Evolutionary conservation across 2,329 filamentous ascomycete genomes (phyloP), one percentile per base, ranked within the genome.

Genomic region (Phyllosticta citriasiana): DNA sequence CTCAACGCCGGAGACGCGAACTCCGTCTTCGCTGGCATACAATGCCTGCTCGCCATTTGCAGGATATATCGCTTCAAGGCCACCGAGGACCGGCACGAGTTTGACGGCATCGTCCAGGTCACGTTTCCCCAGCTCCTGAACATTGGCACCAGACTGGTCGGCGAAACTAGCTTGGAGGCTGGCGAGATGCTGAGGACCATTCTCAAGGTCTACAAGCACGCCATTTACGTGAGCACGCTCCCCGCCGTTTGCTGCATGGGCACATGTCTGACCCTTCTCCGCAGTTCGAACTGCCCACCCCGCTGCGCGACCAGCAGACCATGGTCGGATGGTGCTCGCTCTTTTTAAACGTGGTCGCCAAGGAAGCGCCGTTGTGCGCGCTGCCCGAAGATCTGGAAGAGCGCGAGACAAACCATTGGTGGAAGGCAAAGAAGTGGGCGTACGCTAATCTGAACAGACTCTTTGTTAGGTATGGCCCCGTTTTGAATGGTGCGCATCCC

Each of bases 401-500:
- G 71, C 85, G 94, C 62, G 94, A 97, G 76, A 84, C 88, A 69
- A 92, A 96, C 72, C 91, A 97, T 74, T 99, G 94, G 93, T 99
- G 93, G 93, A 99, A 97, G 80, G 89, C 92, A 65, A 97, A 97
- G 86, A 99, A 99, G 77, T 97, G 94, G 94, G 89, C 93, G 14
- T 99, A 97, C 76, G 96, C 94, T 70, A 97, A 97, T 75, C 78
- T 99, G 68, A 99, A 99, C 78, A 85, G 94, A 64, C 84, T 99
- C 19, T 99, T 94, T 71, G 92, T 97, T 67, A 84, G 91, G 89
- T 93, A 78, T 8, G 47, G 1, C 16, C 12, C 10, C 14, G 14
- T 50, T 22, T 12, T 30, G 33, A 12, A 12, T 22, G 25, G 16
- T 26, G 2, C 7, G 69, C 67, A 73, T 57, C 5, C 8, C 40